These are phyloP conservation scores for Kregervanrija fluxuum DNA, from an alignment of 805 yeast genomes.

Conservation along the genomic window DNA sequence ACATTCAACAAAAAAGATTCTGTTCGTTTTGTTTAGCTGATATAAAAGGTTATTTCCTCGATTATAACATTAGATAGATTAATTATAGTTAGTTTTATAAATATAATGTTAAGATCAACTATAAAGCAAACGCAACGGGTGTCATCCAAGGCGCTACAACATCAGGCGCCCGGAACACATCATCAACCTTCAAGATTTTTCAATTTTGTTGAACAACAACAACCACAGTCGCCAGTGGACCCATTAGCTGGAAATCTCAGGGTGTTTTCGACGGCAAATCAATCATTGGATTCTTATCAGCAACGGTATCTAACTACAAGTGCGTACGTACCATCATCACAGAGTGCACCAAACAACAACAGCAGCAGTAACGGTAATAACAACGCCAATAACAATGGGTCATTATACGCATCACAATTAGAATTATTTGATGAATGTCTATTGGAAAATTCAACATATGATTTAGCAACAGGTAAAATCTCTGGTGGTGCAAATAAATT, in stretches of 20 bases:
- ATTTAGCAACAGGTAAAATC: slow-evolving; percentile 33
- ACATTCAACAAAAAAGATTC: no score
- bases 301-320: not conserved
- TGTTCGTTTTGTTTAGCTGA: no score
- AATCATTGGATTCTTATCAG: no score
- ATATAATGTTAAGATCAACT: slow-evolving; percentile 25
- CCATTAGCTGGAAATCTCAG: no score
- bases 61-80: not conserved
- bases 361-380: not conserved
- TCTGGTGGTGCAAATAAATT: slow-evolving; percentile 35
- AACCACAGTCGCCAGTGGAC: not conserved
- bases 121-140: slow-evolving; percentile 28
- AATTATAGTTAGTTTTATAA: not conserved
- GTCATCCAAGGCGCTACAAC: slow-evolving; percentile 27
- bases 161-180: slow-evolving; percentile 16
- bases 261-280: no score
- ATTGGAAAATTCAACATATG: slow-evolving; percentile 29
- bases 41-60: no score
- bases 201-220: slow-evolving; percentile 15
- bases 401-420: slow-evolving; percentile 4
- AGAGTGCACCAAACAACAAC: slow-evolving; percentile 6
- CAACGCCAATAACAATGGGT: not conserved
- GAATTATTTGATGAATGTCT: slow-evolving; percentile 40
- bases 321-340: not conserved
- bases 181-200: slow-evolving; percentile 19